Evolutionary conservation across 2,329 filamentous ascomycete genomes (phyloP).

Genomic region (Clonostachys rhizophaga): DNA sequence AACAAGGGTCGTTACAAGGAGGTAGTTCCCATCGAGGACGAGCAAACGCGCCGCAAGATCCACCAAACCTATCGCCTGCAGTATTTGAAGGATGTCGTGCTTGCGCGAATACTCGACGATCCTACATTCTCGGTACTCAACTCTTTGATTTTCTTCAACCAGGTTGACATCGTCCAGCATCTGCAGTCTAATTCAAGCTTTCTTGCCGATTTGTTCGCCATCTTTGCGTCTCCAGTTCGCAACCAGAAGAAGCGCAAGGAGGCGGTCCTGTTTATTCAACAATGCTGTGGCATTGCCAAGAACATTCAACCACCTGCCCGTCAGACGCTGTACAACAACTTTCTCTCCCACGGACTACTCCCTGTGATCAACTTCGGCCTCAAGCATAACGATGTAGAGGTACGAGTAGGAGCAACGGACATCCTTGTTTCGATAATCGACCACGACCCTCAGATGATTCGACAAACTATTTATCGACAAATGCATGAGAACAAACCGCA

Average conservation of each 20-base stretch:
- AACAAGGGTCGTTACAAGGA: conserved; percentile 92
- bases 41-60: conserved; percentile 79
- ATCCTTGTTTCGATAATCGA: conserved; percentile 93
- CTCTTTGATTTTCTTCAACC: conserved; percentile 97
- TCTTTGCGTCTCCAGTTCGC: conserved; percentile 65
- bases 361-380: conserved; percentile 89
- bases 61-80: conserved; percentile 94
- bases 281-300: conserved; percentile 92
- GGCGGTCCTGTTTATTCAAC: conserved; percentile 92
- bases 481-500: conserved; percentile 82
- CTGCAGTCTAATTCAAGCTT: conserved; percentile 79
- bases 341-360: conserved; percentile 81
- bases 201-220: conserved; percentile 79
- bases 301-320: conserved; percentile 82
- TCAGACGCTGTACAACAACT: conserved; percentile 81
- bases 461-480: conserved; percentile 87
- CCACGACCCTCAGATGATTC: conserved; percentile 91
- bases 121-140: conserved; percentile 97
- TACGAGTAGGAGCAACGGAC: conserved; percentile 89
- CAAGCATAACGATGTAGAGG: conserved; percentile 75
- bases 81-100: conserved; percentile 96
- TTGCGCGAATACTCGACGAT: conserved; percentile 93
- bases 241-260: conserved; percentile 80
- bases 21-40: conserved; percentile 87
- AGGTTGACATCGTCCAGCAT: conserved; percentile 95